A percentile compares a stretch with the other conserved stretches of the same genome.
phyloP scores from a whole-genome alignment of 768 basidiomycete genomes.

The Agrocybe pediades region DNA sequence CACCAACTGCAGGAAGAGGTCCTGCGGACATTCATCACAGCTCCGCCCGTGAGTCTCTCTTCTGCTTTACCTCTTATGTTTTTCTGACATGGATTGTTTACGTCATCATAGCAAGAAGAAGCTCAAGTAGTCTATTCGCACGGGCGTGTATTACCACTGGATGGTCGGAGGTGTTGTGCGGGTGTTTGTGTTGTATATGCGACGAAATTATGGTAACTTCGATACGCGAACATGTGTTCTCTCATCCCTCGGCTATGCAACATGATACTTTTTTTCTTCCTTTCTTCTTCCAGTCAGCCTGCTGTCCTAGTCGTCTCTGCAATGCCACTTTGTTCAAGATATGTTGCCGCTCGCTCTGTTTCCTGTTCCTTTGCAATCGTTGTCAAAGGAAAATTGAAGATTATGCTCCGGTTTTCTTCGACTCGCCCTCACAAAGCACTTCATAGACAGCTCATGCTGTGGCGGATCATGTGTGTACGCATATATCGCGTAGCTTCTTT shows the following conservation, averaged over 20 bases:
- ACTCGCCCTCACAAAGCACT: no score
- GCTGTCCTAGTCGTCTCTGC: no score
- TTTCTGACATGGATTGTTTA: not conserved
- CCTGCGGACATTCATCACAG: slow-evolving; percentile 88
- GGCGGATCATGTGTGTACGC: no score
- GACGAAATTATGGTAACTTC: slow-evolving; percentile 11
- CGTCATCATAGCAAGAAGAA: slow-evolving; percentile 82
- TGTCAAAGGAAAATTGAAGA: no score
- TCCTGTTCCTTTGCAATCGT: no score
- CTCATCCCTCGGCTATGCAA: slow-evolving; percentile 8
- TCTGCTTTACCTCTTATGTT: no score
- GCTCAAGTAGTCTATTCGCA: slow-evolving; percentile 69
- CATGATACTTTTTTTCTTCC: slow-evolving; percentile 1
- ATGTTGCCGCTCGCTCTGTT: no score
- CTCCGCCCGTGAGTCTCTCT: slow-evolving; percentile 78
- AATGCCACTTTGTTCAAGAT: no score
- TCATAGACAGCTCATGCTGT: no score
- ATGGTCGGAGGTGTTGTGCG: slow-evolving; percentile 9
- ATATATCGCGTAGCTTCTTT: no score
- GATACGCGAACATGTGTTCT: slow-evolving; percentile 9
- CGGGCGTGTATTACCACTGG: slow-evolving; percentile 8
- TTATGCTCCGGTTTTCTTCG: no score
- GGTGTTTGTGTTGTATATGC: slow-evolving; percentile 12
- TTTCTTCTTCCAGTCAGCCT: no score
- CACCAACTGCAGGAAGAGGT: slow-evolving; percentile 97